Conservation (phyloP, 257 asterid species). For the Vinca minor region DNA sequence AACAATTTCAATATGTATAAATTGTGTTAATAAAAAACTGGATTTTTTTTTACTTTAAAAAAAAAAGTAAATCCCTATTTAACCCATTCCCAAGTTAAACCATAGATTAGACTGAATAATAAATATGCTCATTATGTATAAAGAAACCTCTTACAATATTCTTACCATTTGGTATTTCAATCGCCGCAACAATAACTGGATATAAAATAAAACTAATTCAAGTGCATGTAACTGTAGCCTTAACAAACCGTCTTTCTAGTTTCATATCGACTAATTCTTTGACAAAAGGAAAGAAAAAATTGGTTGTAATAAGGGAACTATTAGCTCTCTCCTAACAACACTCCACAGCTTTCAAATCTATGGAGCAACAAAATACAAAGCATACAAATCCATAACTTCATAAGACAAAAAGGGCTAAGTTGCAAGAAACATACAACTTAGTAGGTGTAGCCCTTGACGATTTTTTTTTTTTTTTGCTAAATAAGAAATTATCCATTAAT, state of each 20-base stretch:
- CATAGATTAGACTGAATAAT: no score
- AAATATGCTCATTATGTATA: neutral
- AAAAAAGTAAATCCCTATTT: no score
- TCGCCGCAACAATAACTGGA: neutral
- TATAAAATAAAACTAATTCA: neutral
- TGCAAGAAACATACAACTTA: slow-evolving; percentile 21
- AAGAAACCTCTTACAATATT: neutral
- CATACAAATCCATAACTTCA: slow-evolving; percentile 5
- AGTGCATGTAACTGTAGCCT: neutral
- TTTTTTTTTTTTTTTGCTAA: no score
- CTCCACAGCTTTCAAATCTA: slow-evolving; percentile 16
- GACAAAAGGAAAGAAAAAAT: slow-evolving; percentile 9
- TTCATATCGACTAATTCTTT: slow-evolving; percentile 9
- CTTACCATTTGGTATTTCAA: neutral
- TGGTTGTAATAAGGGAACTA: slow-evolving; percentile 2
- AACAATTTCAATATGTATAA: no score
- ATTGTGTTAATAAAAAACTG: no score
- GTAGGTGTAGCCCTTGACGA: slow-evolving; percentile 92
- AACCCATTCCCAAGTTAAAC: no score
- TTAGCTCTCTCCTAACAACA: slow-evolving; percentile 3
- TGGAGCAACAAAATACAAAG: slow-evolving; percentile 13
- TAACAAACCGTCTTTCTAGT: neutral
- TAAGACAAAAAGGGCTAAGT: neutral
- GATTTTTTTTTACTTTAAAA: no score
- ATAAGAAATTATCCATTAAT: no score